These are phyloP conservation scores for Ceratocystiopsis sp. DNA, from an alignment of 2,329 filamentous ascomycete genomes.

Conservation along the genomic window DNA sequence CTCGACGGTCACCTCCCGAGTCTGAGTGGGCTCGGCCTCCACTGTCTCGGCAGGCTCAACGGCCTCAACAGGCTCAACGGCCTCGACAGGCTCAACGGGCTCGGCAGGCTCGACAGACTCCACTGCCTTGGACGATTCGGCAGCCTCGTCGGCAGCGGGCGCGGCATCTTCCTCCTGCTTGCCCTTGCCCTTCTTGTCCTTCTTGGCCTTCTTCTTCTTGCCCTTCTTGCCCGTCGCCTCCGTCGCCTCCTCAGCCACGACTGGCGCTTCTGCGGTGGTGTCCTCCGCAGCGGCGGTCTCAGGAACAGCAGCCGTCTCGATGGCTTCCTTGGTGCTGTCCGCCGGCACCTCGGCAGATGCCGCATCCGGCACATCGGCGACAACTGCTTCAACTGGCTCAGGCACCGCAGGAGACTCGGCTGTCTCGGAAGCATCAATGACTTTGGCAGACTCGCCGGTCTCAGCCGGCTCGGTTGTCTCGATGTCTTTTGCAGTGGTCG, in stretches of 20 bases:
- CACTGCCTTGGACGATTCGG: not conserved
- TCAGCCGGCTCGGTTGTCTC: not conserved
- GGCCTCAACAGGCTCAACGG: not conserved
- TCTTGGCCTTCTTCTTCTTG: constrained; percentile 8
- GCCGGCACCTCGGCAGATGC: too few relatives aligned
- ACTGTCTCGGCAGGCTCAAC: not conserved
- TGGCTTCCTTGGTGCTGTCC: not conserved
- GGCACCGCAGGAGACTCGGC: not conserved
- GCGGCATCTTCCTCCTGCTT: constrained; percentile 11
- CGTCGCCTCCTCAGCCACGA: too few relatives aligned
- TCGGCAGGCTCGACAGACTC: not conserved
- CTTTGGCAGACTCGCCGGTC: constrained; percentile 14
- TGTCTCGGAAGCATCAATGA: not conserved
- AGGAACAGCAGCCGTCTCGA: not conserved
- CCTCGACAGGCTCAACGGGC: not conserved
- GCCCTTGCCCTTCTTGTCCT: constrained; percentile 12
- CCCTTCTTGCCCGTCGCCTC: too few relatives aligned
- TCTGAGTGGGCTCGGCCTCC: not conserved
- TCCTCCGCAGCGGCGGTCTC: not conserved
- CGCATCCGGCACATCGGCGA: not conserved
- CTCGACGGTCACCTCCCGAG: not conserved
- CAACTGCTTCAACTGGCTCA: not conserved
- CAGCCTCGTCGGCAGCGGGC: constrained; percentile 5
- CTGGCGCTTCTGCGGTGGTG: too few relatives aligned
- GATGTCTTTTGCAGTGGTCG: not conserved